These are phyloP conservation scores for Dictyostelium intermedium DNA, from an alignment of 78 protist species.

Conservation along the genomic window DNA sequence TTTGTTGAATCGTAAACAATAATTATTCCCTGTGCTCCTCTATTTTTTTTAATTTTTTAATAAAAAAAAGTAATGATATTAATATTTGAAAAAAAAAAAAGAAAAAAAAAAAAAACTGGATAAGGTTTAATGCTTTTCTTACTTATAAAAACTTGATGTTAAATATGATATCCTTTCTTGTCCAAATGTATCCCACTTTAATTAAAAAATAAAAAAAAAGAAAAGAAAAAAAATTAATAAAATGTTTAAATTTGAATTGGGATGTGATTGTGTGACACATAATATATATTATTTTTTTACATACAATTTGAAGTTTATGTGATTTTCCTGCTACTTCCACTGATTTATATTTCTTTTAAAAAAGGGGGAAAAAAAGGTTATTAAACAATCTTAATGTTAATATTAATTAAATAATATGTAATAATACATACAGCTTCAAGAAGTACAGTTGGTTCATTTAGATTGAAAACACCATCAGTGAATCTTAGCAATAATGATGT, in stretches of 20 bases:
- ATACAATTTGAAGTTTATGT: constrained; percentile 36
- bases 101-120: neutral
- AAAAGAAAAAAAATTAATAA: too few species aligned
- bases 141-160: constrained; percentile 57
- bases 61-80: neutral
- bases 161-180: constrained; percentile 38
- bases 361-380: neutral
- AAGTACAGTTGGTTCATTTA: neutral
- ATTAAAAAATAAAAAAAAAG: too few species aligned
- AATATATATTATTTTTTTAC: neutral
- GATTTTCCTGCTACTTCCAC: constrained; percentile 39
- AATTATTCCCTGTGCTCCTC: constrained; percentile 55
- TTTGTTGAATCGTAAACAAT: constrained; percentile 50
- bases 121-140: neutral
- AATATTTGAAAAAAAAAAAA: neutral
- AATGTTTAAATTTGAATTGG: too few species aligned
- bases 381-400: too few species aligned
- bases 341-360: constrained; percentile 47
- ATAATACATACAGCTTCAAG: constrained; percentile 22
- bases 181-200: constrained; percentile 61
- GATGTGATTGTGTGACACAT: neutral
- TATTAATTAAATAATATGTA: neutral
- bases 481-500: constrained; percentile 36
- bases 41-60: neutral
- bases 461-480: constrained; percentile 21